These are phyloP conservation scores for Xylaria castorea DNA, from an alignment of 495 filamentous ascomycete genomes.

Conservation along the genomic window DNA sequence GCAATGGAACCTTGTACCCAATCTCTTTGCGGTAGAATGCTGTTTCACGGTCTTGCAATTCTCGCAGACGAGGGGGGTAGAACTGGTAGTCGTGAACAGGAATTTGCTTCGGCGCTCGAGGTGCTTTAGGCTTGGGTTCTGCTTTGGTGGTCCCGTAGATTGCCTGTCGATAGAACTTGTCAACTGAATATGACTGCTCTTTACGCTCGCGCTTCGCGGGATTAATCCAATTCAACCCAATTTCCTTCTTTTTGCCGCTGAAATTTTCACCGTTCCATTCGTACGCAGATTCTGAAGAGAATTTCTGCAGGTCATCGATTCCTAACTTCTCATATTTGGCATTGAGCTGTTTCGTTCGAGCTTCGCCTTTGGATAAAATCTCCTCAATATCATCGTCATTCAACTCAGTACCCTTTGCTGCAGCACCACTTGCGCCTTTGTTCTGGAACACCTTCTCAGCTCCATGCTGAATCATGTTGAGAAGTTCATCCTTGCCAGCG, in stretches of 20 bases:
- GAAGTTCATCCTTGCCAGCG: slow-evolving; percentile 92
- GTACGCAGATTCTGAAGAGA: slow-evolving; percentile 94
- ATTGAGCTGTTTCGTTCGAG: slow-evolving; percentile 86
- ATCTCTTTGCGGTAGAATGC: slow-evolving; percentile 96
- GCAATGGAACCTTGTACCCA: slow-evolving; percentile 84
- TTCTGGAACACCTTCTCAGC: slow-evolving; percentile 89
- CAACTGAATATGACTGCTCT: slow-evolving; percentile 96
- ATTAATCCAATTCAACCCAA: slow-evolving; percentile 97
- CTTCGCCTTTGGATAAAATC: slow-evolving; percentile 86
- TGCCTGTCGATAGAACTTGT: slow-evolving; percentile 97
- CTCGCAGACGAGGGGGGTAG: slow-evolving; percentile 79
- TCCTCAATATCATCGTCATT: slow-evolving; percentile 88
- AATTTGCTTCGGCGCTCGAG: slow-evolving; percentile 91
- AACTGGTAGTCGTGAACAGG: slow-evolving; percentile 96
- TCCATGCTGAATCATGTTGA: slow-evolving; percentile 98
- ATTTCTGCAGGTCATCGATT: slow-evolving; percentile 97
- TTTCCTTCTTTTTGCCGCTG: slow-evolving; percentile 88
- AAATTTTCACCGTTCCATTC: slow-evolving; percentile 99
- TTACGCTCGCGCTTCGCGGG: slow-evolving; percentile 98
- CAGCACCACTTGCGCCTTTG: slow-evolving; percentile 66
- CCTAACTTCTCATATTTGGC: slow-evolving; percentile 97
- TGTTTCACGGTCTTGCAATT: slow-evolving; percentile 95
- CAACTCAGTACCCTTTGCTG: slow-evolving; percentile 66
- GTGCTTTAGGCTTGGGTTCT: slow-evolving; percentile 93
- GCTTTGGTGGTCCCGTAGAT: slow-evolving; percentile 75